These are phyloP conservation scores for Pisolithus marmoratus DNA, from an alignment of 768 basidiomycete species.

Conservation along the genomic window DNA sequence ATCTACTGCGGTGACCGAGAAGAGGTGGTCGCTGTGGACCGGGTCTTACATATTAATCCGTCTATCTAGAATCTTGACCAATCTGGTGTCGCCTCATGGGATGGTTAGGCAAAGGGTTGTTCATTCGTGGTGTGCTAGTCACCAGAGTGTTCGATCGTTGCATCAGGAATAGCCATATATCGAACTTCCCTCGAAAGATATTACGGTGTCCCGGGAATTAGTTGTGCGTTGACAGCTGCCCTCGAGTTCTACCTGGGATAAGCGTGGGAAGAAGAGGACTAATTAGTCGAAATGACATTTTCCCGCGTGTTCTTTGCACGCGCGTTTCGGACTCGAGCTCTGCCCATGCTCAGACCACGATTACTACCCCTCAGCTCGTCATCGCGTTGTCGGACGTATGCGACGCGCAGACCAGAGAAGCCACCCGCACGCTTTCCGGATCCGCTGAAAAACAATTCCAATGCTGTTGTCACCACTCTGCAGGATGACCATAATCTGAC, in stretches of 20 bases:
- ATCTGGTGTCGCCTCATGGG: too few relatives aligned
- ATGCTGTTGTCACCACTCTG: slow-evolving; percentile 45
- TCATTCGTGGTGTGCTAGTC: too few relatives aligned
- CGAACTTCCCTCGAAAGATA: too few relatives aligned
- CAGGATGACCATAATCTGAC: slow-evolving; percentile 50
- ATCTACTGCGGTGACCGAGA: too few relatives aligned
- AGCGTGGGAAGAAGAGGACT: background rate
- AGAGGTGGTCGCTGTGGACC: too few relatives aligned
- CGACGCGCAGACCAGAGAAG: slow-evolving; percentile 33
- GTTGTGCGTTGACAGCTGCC: background rate
- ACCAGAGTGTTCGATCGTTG: too few relatives aligned
- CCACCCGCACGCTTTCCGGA: slow-evolving; percentile 55
- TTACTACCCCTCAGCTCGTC: slow-evolving; percentile 14
- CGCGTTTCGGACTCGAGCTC: background rate
- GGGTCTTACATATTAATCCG: too few relatives aligned
- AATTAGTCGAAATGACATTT: background rate
- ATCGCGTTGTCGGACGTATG: slow-evolving; percentile 34
- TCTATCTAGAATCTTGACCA: too few relatives aligned
- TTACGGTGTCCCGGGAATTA: too few relatives aligned
- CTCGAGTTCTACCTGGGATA: background rate
- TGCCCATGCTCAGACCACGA: slow-evolving; percentile 16
- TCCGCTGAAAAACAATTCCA: slow-evolving; percentile 48
- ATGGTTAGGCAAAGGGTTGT: too few relatives aligned
- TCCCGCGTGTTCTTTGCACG: background rate
- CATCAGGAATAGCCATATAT: too few relatives aligned